phyloP scores from a whole-genome alignment of 257 asterid genomes.

The Ligustrum vulgare region DNA sequence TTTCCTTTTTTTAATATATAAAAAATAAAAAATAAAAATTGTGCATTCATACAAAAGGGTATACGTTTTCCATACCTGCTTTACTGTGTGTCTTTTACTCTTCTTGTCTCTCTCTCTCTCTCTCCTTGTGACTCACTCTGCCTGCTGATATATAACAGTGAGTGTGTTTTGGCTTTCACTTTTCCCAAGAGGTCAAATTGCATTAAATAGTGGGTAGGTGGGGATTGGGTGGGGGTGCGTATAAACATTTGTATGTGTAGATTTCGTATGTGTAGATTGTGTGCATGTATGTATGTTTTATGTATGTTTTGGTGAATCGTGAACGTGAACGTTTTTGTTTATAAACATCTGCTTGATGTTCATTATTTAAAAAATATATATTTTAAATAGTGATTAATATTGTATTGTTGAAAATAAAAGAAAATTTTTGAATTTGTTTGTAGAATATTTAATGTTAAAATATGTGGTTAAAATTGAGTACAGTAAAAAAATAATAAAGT shows the following conservation, averaged over 20 bases:
- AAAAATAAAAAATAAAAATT: neutral
- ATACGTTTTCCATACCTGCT: slow-evolving; percentile 27
- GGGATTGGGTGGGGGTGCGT: neutral
- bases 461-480: no score
- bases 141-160: neutral
- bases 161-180: slow-evolving; percentile 25
- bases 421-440: no score
- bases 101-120: neutral
- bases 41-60: slow-evolving; percentile 23
- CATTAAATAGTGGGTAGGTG: slow-evolving; percentile 3
- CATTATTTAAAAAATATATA: no score
- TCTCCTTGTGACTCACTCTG: neutral
- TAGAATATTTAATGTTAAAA: no score
- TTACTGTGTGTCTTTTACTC: slow-evolving; percentile 18
- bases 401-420: no score
- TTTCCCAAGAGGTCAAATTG: slow-evolving; percentile 43
- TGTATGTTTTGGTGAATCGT: no score
- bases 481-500: no score
- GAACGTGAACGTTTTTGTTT: no score
- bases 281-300: neutral
- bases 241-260: slow-evolving; percentile 17
- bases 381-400: no score
- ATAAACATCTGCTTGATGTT: no score
- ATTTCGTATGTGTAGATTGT: slow-evolving; percentile 7
- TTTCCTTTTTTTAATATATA: slow-evolving; percentile 1